These are phyloP conservation scores for Aspergillus steynii DNA, from an alignment of 495 filamentous ascomycete species.

Conservation along the genomic window DNA sequence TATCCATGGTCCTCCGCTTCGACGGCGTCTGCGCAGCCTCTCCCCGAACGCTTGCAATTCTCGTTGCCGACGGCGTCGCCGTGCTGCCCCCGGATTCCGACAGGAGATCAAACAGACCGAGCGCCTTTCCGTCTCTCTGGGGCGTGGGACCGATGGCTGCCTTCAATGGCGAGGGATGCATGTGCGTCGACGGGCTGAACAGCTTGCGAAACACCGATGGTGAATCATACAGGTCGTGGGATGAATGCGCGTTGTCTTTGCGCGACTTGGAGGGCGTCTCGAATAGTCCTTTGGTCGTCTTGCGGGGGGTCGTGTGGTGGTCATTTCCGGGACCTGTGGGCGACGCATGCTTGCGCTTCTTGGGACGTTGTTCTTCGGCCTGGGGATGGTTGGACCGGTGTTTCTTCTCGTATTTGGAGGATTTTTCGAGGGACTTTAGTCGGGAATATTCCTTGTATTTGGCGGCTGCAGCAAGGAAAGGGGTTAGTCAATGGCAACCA, in stretches of 20 bases:
- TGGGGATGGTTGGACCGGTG: conserved; percentile 7
- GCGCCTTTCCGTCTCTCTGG: conserved; percentile 80
- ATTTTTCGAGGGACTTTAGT: conserved; percentile 58
- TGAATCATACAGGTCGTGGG: conserved; percentile 57
- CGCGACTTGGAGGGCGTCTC: conserved; percentile 50
- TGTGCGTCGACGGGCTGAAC: conserved; percentile 58
- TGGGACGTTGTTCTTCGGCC: conserved; percentile 25
- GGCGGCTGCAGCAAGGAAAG: conserved; percentile 50
- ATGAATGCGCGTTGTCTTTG: conserved; percentile 39
- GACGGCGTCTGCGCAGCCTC: conserved; percentile 44
- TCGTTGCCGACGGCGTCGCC: conserved; percentile 40
- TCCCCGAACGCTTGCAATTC: conserved; percentile 31
- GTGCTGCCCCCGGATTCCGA: conserved; percentile 56
- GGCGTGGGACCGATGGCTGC: conserved; percentile 79
- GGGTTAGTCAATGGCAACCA: conserved; percentile 1
- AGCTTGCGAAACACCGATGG: conserved; percentile 57
- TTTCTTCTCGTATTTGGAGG: conserved; percentile 30
- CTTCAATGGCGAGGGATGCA: conserved; percentile 37
- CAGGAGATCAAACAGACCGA: conserved; percentile 91
- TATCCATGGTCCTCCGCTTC: conserved; percentile 31
- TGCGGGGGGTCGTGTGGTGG: conserved; percentile 29
- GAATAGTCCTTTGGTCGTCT: conserved; percentile 32
- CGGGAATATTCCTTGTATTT: conserved; percentile 93
- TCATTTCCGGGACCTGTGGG: conserved; percentile 27
- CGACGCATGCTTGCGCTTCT: conserved; percentile 44